A percentile compares a stretch with the other conserved stretches of the same genome.
phyloP scores from a whole-genome alignment of 768 basidiomycete species.

The Boletus edulis region DNA sequence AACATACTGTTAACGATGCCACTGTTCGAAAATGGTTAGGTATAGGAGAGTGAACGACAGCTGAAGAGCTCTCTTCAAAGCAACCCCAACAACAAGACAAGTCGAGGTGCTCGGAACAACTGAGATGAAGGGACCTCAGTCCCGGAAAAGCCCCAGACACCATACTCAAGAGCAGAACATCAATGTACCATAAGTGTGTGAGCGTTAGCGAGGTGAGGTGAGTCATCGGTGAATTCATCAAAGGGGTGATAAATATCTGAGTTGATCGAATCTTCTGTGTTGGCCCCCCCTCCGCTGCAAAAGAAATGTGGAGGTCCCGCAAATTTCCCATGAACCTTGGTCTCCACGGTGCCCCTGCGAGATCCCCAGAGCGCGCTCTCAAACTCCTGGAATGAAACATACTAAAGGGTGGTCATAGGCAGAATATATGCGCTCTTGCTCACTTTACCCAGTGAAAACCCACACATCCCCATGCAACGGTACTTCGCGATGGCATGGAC shows the following conservation, averaged over 20 bases:
- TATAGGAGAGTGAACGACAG: constrained; percentile 61
- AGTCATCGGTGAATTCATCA: constrained; percentile 24
- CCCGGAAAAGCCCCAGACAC: constrained; percentile 46
- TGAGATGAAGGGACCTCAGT: constrained; percentile 50
- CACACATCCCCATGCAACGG: constrained; percentile 11
- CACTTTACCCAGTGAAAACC: constrained; percentile 50
- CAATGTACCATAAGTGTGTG: constrained; percentile 56
- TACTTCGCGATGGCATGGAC: constrained; percentile 27
- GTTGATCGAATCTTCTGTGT: constrained; percentile 42
- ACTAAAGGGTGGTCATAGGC: background rate
- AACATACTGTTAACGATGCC: constrained; percentile 51
- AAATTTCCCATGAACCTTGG: constrained; percentile 35
- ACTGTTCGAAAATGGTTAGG: constrained; percentile 46
- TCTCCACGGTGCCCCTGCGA: constrained; percentile 25
- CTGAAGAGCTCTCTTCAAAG: constrained; percentile 57
- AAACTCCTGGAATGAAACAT: constrained; percentile 16
- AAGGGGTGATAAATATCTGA: constrained; percentile 32
- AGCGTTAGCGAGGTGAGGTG: constrained; percentile 50
- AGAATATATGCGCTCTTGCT: constrained; percentile 26
- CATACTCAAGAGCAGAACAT: constrained; percentile 43
- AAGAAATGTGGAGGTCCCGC: constrained; percentile 40
- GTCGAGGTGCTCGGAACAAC: constrained; percentile 58
- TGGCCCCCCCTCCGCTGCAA: constrained; percentile 40
- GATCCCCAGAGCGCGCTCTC: constrained; percentile 13
- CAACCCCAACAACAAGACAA: constrained; percentile 61